phyloP scores from a whole-genome alignment of 2,329 filamentous ascomycete species.

The Calonectria multiphialidica region DNA sequence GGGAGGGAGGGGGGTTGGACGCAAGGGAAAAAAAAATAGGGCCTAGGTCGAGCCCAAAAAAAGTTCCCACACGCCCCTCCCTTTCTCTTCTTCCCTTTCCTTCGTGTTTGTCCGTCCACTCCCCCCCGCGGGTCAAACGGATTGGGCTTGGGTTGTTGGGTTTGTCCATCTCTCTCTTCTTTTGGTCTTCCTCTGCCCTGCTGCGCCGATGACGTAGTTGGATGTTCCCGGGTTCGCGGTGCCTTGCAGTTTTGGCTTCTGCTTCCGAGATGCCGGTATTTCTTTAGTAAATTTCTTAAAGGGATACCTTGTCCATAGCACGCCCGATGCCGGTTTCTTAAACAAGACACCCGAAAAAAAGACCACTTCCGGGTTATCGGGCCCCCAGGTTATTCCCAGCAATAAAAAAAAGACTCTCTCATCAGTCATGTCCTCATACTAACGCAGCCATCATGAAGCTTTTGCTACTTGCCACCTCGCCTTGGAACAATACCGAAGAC shows the following conservation, averaged over 20 bases:
- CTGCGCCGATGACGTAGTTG: slow-evolving; percentile 18
- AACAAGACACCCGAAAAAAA: neutral
- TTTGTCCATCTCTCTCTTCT: neutral
- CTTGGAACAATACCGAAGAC: neutral
- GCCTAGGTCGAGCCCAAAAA: neutral
- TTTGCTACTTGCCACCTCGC: neutral
- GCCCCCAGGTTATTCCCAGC: neutral
- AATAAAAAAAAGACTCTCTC: neutral
- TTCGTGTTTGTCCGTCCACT: neutral
- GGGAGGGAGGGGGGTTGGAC: no score
- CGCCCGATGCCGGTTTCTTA: neutral
- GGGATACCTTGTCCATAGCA: neutral
- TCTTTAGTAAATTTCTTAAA: neutral
- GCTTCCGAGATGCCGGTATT: slow-evolving; percentile 11
- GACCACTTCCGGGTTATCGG: neutral
- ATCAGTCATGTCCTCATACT: neutral
- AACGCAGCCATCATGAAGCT: neutral
- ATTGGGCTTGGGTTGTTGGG: neutral
- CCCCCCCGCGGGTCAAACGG: neutral
- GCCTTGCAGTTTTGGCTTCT: slow-evolving; percentile 22
- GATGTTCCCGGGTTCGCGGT: slow-evolving; percentile 9
- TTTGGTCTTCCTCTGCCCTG: neutral
- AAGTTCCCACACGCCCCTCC: neutral
- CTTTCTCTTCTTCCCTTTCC: neutral
- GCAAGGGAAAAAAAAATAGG: neutral